phyloP scores from a whole-genome alignment of 2,329 filamentous ascomycete genomes.

The Epichloe sp. region DNA sequence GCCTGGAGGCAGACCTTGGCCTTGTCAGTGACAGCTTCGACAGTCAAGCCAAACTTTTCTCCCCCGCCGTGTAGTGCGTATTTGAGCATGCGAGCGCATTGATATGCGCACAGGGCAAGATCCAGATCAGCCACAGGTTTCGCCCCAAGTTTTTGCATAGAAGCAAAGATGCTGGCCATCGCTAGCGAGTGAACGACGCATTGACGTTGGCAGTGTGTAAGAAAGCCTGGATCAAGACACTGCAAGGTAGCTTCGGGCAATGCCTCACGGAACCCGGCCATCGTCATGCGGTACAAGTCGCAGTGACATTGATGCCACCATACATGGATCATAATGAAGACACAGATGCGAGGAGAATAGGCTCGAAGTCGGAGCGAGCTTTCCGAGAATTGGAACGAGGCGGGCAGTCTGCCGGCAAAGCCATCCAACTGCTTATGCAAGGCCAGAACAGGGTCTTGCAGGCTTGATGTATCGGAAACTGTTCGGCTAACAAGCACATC shows the following conservation, averaged over 20 bases:
- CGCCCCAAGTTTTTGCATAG: conserved; percentile 36
- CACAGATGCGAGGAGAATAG: conserved; percentile 43
- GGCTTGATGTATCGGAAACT: conserved; percentile 26
- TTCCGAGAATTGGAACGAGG: conserved; percentile 45
- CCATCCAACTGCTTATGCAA: conserved; percentile 36
- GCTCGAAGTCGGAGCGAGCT: conserved; percentile 41
- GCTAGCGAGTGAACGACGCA: conserved; percentile 41
- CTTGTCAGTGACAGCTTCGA: conserved; percentile 34
- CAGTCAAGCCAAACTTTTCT: conserved; percentile 28
- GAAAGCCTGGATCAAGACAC: conserved; percentile 34
- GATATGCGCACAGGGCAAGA: conserved; percentile 41
- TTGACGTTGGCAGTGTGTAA: conserved; percentile 34
- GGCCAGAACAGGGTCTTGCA: conserved; percentile 30
- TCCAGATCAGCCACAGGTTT: conserved; percentile 42
- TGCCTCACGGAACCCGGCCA: conserved; percentile 38
- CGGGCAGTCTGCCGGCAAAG: conserved; percentile 39
- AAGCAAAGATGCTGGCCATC: conserved; percentile 42
- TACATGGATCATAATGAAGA: conserved; percentile 47
- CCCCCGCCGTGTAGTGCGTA: conserved; percentile 34
- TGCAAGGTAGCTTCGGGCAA: conserved; percentile 30
- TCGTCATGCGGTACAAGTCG: conserved; percentile 40
- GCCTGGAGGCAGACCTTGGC: conserved; percentile 37
- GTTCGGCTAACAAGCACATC: conserved; percentile 22
- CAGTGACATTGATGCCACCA: conserved; percentile 47
- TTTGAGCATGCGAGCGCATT: conserved; percentile 39